Percentiles rank a stretch among this genome's conserved stretches.
Conservation (phyloP, 495 filamentous ascomycete species). For the Achaetomiella virescens region DNA sequence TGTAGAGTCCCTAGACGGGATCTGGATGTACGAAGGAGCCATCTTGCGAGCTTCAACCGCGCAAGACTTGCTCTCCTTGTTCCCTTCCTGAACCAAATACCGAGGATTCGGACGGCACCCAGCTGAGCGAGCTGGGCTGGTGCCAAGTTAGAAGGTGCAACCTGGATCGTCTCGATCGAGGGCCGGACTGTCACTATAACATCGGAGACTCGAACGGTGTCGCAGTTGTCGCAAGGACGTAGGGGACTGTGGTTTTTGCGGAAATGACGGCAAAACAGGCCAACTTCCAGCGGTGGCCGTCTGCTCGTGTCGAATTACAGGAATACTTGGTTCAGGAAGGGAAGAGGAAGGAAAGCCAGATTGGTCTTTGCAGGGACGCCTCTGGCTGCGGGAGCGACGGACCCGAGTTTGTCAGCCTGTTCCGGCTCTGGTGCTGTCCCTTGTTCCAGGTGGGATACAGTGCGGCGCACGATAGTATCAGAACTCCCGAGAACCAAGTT, state of each 20-base stretch:
- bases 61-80: background rate
- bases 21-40: conserved; percentile 42
- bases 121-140: background rate
- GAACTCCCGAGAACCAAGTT: background rate
- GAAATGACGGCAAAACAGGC: conserved; percentile 11
- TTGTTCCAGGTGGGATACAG: background rate
- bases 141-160: background rate
- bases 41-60: conserved; percentile 24
- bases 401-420: conserved; percentile 16
- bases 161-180: conserved; percentile 9
- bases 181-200: conserved; percentile 7
- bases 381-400: conserved; percentile 14
- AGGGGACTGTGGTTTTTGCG: background rate
- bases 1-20: conserved; percentile 35
- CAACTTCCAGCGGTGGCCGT: conserved; percentile 22
- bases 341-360: background rate
- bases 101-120: background rate
- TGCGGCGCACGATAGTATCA: background rate
- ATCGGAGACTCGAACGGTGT: background rate
- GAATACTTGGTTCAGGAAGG: background rate
- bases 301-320: conserved; percentile 5
- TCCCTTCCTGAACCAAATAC: background rate
- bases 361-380: background rate
- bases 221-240: background rate
- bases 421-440: background rate